Evolutionary conservation across 169 alveolate species (phyloP), one percentile per base, ranked within the genome.

Genomic region (Plasmodium ovale): DNA sequence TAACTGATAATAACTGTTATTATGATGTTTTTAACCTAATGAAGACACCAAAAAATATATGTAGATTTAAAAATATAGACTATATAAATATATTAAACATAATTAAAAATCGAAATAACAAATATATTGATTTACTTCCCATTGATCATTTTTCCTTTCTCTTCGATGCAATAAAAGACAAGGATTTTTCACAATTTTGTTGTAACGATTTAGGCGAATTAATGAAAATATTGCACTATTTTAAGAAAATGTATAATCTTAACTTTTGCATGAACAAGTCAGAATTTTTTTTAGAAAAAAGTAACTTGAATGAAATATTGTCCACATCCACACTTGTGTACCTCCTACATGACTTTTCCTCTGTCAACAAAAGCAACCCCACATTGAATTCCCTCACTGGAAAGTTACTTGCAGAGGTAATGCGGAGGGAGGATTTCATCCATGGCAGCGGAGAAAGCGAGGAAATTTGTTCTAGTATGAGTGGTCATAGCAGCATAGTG

Each of bases 251-350:
- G 16, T 82, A 82, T 53, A 70, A 82, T 64, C n/a, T 82, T 3
- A 82, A 82, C 29, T 65, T 82, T 65, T 82, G 90, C 21, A 64
- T 82, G 71, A 64, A 65, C 65, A 82, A 82, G 44, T 64, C 49
- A 42, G 90, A 82, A 37, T 5, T 4, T 21, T 35, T 39, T 65
- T 37, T 82, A 58, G 47, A 64, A 10, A 82, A 82, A 53, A 64
- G 56, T 0, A 47, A 82, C 16, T 9, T 70, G 1, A 33, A 25
- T 56, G 54, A 64, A 23, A 53, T 82, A 53, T 56, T 27, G 9
- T 82, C 90, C 12, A 21, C 35, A n/a, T 37, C 90, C 21, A 82
- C 90, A 12, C 16, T 58, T 6, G 37, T 82, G 33, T 82, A 82
- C 25, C 16, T 82, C 10, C 31, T 82, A 9, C 31, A 82, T 53